These are phyloP conservation scores for Wallacemonas sp. DNA, from an alignment of 208 protist species.

Conservation along the genomic window DNA sequence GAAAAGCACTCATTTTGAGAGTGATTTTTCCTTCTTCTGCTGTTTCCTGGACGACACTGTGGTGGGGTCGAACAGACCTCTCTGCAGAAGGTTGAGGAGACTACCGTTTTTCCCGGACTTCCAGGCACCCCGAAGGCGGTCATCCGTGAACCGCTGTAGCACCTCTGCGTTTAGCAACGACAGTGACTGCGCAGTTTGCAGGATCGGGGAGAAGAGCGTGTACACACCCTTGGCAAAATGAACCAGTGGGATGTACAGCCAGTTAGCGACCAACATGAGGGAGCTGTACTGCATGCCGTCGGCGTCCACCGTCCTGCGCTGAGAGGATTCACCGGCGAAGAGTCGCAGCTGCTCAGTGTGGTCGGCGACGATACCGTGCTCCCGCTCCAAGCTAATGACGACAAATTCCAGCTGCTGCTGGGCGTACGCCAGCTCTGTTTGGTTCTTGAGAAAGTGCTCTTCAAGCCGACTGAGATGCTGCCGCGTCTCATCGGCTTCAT, in stretches of 20 bases:
- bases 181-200: constrained; percentile 73
- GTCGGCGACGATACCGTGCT: constrained; percentile 77
- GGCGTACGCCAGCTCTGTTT: constrained; percentile 69
- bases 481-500: background rate
- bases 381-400: constrained; percentile 63
- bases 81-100: constrained; percentile 70
- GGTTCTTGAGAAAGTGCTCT: constrained; percentile 61
- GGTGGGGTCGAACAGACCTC: constrained; percentile 55
- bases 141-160: constrained; percentile 43
- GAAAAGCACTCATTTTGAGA: background rate
- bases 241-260: constrained; percentile 79
- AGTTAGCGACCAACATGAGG: constrained; percentile 64
- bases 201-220: constrained; percentile 68
- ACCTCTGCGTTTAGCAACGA: constrained; percentile 83
- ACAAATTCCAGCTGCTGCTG: constrained; percentile 87
- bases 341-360: constrained; percentile 86
- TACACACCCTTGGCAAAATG: constrained; percentile 86
- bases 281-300: constrained; percentile 24
- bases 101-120: constrained; percentile 34
- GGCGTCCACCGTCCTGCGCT: constrained; percentile 17
- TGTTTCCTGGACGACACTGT: background rate
- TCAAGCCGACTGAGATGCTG: constrained; percentile 30
- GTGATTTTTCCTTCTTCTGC: background rate
- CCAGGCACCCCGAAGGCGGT: constrained; percentile 32
- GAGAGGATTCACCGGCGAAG: constrained; percentile 72